phyloP scores from a whole-genome alignment of 2,329 filamentous ascomycete species.

The Pestalotiopsis sp. region DNA sequence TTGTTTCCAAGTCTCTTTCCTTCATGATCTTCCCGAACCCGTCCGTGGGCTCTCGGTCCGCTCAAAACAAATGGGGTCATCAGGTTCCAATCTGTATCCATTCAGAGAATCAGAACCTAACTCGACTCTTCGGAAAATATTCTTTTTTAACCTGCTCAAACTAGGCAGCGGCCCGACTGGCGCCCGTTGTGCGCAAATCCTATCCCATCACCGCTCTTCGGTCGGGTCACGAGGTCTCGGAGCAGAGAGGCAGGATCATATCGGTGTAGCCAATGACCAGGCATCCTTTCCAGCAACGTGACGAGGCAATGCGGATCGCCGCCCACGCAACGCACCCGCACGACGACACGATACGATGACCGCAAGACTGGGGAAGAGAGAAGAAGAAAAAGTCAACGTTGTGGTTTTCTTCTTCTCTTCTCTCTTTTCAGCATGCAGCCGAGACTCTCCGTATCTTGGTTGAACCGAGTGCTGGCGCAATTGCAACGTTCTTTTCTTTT shows the following conservation, averaged over 20 bases:
- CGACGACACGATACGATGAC: neutral
- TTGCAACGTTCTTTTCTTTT: neutral
- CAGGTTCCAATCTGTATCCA: neutral
- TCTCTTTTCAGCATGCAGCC: neutral
- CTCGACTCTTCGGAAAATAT: neutral
- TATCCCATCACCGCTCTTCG: conserved; percentile 5
- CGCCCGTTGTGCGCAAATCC: conserved; percentile 6
- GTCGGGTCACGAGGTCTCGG: conserved; percentile 9
- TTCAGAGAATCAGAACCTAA: too few relatives aligned
- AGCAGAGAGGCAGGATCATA: neutral
- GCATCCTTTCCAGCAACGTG: neutral
- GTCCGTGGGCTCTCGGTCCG: neutral
- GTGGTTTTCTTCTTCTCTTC: neutral
- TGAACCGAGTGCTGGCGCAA: neutral
- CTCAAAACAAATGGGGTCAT: neutral
- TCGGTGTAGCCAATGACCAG: neutral
- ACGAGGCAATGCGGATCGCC: conserved; percentile 1
- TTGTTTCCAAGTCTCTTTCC: neutral
- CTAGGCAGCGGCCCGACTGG: conserved; percentile 8
- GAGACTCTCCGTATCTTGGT: neutral
- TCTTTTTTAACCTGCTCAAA: neutral
- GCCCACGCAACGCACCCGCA: neutral
- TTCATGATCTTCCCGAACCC: neutral
- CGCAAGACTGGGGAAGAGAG: neutral
- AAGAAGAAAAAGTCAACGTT: neutral